Conservation (phyloP, 768 basidiomycete species). For the Pisolithus albus region DNA sequence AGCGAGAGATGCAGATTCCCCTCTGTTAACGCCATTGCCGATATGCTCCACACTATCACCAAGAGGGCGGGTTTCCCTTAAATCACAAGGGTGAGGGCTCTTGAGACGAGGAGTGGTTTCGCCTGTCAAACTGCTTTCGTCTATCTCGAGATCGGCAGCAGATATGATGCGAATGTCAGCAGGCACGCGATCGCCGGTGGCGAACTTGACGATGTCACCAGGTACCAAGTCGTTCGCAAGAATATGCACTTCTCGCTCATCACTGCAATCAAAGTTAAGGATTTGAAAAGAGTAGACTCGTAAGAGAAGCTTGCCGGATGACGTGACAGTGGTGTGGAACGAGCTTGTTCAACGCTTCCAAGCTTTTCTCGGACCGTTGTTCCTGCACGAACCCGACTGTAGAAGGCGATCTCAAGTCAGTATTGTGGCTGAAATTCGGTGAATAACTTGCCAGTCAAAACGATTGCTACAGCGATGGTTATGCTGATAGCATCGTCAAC, state of each 20-base stretch:
- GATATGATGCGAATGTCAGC: constrained; percentile 82
- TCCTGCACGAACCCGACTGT: constrained; percentile 93
- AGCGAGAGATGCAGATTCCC: constrained; percentile 52
- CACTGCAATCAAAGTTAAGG: constrained; percentile 6
- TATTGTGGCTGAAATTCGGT: background rate
- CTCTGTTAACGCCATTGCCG: constrained; percentile 29
- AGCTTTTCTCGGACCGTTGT: constrained; percentile 85
- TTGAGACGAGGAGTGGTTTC: constrained; percentile 83
- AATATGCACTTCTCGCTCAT: constrained; percentile 64
- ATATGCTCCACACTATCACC: background rate
- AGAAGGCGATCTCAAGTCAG: background rate
- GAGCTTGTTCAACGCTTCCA: constrained; percentile 93
- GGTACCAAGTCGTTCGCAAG: constrained; percentile 97
- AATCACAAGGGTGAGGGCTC: constrained; percentile 46
- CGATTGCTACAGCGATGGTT: constrained; percentile 84
- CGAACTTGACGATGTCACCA: constrained; percentile 84
- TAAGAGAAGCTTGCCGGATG: constrained; percentile 40
- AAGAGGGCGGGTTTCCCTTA: constrained; percentile 25
- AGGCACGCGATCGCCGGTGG: constrained; percentile 89
- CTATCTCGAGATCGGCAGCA: constrained; percentile 86
- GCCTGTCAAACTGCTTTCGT: constrained; percentile 92
- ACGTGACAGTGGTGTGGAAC: constrained; percentile 96
- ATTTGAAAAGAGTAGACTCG: background rate
- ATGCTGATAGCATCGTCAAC: constrained; percentile 93
- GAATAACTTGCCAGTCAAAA: constrained; percentile 67